Conservation (phyloP, 495 filamentous ascomycete species). For the Daldinia decipiens region DNA sequence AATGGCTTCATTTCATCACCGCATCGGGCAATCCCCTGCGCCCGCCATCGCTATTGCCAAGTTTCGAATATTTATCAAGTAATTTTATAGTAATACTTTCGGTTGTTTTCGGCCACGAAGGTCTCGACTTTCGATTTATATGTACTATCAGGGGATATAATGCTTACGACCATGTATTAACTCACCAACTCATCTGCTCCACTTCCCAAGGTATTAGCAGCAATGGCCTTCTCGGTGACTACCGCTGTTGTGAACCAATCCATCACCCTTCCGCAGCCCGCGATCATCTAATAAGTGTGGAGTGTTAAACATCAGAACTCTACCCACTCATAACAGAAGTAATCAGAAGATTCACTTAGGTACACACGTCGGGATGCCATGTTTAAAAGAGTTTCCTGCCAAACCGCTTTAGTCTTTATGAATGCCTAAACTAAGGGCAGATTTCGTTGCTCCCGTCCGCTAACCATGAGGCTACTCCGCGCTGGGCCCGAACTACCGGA, state of each 20-base stretch:
- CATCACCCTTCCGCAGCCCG: slow-evolving; percentile 15
- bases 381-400: slow-evolving; percentile 3
- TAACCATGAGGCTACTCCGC: slow-evolving; percentile 19
- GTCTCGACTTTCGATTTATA: slow-evolving; percentile 14
- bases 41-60: background rate
- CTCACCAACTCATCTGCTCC: slow-evolving; percentile 20
- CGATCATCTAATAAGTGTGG: slow-evolving; percentile 14
- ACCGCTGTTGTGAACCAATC: slow-evolving; percentile 12
- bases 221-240: background rate
- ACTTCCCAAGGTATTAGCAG: slow-evolving; percentile 16
- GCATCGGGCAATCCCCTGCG: slow-evolving; percentile 19
- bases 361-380: slow-evolving; percentile 11
- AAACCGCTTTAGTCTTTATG: background rate
- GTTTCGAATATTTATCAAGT: slow-evolving; percentile 33
- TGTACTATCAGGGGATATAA: slow-evolving; percentile 1
- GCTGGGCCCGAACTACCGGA: slow-evolving; percentile 26
- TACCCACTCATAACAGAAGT: background rate
- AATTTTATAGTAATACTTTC: slow-evolving; percentile 39
- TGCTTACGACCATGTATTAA: slow-evolving; percentile 5
- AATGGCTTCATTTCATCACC: slow-evolving; percentile 35
- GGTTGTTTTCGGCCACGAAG: slow-evolving; percentile 27
- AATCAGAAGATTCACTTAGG: slow-evolving; percentile 3
- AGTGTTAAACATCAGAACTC: background rate
- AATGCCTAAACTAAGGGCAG: background rate
- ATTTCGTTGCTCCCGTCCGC: slow-evolving; percentile 8